Evolutionary conservation across 352 stramenopile species (phyloP).

Genomic region (Phytophthora foliorum): DNA sequence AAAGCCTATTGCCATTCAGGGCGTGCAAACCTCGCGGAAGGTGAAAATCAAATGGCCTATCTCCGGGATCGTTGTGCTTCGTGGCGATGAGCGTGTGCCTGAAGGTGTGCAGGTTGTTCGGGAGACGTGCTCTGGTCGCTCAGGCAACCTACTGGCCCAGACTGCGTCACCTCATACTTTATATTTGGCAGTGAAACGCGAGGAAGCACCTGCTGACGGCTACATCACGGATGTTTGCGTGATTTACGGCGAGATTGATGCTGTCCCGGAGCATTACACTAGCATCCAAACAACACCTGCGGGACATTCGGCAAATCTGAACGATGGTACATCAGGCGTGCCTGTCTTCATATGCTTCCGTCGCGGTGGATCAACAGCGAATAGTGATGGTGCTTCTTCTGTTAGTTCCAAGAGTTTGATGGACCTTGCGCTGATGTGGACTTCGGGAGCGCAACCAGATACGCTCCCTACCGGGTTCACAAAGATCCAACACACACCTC

Average conservation of each 20-base stretch:
- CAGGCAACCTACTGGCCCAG: conserved; percentile 79
- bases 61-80: conserved; percentile 74
- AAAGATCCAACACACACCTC: conserved; percentile 87
- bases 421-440: conserved; percentile 84
- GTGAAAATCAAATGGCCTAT: conserved; percentile 84
- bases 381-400: conserved; percentile 20
- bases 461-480: conserved; percentile 74
- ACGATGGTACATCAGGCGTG: conserved; percentile 78
- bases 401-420: conserved; percentile 68
- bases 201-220: conserved; percentile 52
- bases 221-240: conserved; percentile 84
- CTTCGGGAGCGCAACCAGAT: conserved; percentile 69
- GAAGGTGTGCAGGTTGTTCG: conserved; percentile 74
- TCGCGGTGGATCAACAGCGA: conserved; percentile 12
- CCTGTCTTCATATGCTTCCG: conserved; percentile 90
- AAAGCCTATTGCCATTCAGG: conserved; percentile 61
- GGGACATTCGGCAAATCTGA: conserved; percentile 83
- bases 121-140: conserved; percentile 77
- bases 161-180: conserved; percentile 77
- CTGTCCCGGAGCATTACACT: conserved; percentile 79
- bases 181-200: conserved; percentile 79
- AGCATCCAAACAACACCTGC: conserved; percentile 77
- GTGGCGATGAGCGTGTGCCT: conserved; percentile 77
- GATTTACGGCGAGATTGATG: conserved; percentile 90
- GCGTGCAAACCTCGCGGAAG: conserved; percentile 66